Evolutionary conservation across 2,329 filamentous ascomycete species (phyloP).

Genomic region (Colletotrichum sublineola): DNA sequence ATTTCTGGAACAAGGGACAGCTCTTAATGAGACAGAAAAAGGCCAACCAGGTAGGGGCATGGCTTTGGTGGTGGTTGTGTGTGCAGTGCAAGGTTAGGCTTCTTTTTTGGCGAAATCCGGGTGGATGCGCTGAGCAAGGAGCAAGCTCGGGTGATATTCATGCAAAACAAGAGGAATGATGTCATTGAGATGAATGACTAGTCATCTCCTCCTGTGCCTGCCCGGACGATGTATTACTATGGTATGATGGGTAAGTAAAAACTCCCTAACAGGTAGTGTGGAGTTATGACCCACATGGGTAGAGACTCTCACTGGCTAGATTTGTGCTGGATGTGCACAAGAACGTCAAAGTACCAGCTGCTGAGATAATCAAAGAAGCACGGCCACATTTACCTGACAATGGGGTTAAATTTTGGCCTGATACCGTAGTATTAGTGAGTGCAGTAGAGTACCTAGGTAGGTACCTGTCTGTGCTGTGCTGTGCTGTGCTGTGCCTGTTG

Average conservation of each 20-base stretch:
- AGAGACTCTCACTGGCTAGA: too few species aligned
- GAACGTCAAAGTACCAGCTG: too few species aligned
- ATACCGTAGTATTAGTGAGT: too few species aligned
- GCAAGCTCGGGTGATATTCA: constrained; percentile 12
- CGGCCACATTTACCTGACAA: too few species aligned
- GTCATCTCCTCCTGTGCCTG: constrained; percentile 1
- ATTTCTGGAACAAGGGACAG: constrained; percentile 23
- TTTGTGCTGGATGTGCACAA: too few species aligned
- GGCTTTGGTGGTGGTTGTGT: constrained; percentile 13
- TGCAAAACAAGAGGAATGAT: constrained; percentile 30
- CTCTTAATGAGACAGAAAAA: neutral
- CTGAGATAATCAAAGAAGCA: too few species aligned
- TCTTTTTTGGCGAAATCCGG: neutral
- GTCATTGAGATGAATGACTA: constrained; percentile 34
- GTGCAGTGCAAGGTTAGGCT: neutral
- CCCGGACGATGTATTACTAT: too few species aligned
- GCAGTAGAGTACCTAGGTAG: neutral
- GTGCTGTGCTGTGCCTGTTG: constrained; percentile 8
- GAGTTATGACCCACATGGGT: too few species aligned
- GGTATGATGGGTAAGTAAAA: too few species aligned
- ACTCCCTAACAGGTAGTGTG: too few species aligned
- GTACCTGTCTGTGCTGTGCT: neutral
- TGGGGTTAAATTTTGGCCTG: too few species aligned
- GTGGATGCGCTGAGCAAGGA: constrained; percentile 5
- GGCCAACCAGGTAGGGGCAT: neutral